Percentiles rank a stretch among this genome's conserved stretches.
Conservation (phyloP, 331 rosid species). For the Telfairia occidentalis region DNA sequence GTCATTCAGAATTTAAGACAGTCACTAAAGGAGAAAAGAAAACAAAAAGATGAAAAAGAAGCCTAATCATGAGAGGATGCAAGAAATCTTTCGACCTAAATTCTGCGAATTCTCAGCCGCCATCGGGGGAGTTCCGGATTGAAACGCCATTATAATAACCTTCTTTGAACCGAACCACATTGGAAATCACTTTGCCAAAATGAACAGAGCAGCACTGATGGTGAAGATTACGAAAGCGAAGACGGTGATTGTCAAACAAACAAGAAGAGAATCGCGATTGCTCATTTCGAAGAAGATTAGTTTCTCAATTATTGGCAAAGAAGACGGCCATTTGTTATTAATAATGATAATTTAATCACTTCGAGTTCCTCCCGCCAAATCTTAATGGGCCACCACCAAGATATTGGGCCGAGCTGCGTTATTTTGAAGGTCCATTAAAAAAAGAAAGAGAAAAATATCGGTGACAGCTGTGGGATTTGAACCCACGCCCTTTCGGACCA, state of each 20-base stretch:
- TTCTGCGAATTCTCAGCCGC: not conserved
- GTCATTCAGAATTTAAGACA: not conserved
- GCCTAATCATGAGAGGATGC: not conserved
- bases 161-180: not conserved
- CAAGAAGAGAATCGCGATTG: not conserved
- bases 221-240: not conserved
- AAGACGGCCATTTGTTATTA: too few species aligned
- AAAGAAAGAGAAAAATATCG: not conserved
- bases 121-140: not conserved
- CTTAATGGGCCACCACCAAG: not conserved
- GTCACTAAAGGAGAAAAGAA: not conserved
- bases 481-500: slow-evolving; percentile 83
- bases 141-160: not conserved
- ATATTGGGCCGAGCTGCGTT: not conserved
- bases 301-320: too few species aligned
- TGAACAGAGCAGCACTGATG: not conserved
- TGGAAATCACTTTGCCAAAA: not conserved
- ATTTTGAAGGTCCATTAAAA: not conserved
- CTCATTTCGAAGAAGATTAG: not conserved
- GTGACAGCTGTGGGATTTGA: slow-evolving; percentile 19
- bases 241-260: not conserved
- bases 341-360: not conserved
- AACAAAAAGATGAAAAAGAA: not conserved
- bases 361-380: not conserved
- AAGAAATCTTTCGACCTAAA: not conserved